phyloP scores from a whole-genome alignment of 768 basidiomycete species.

The Trichaptum fuscoviolaceum region DNA sequence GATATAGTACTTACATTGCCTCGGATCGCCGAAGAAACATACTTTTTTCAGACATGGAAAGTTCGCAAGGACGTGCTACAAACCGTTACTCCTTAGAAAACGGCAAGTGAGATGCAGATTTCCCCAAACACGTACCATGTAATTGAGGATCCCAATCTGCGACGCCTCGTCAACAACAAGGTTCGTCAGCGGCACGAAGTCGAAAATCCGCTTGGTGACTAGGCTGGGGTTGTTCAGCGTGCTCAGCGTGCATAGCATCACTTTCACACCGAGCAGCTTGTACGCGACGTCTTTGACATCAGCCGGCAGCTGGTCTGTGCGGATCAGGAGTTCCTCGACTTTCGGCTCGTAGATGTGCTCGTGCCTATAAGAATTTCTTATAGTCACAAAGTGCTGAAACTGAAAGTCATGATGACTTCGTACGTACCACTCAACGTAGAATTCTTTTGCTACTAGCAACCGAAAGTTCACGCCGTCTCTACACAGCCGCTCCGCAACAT shows the following conservation, averaged over 20 bases:
- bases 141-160: constrained; percentile 44
- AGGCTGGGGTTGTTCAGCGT: constrained; percentile 44
- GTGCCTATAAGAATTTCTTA: constrained; percentile 33
- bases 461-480: constrained; percentile 34
- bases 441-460: constrained; percentile 43
- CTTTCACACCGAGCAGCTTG: constrained; percentile 24
- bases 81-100: not conserved
- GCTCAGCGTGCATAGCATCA: constrained; percentile 44
- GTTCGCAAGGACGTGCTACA: constrained; percentile 39
- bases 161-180: constrained; percentile 56
- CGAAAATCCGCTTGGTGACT: constrained; percentile 26
- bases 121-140: constrained; percentile 31
- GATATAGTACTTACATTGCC: constrained; percentile 47
- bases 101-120: not conserved
- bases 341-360: constrained; percentile 37
- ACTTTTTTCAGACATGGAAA: constrained; percentile 37
- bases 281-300: constrained; percentile 19
- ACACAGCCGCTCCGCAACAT: constrained; percentile 39
- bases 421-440: constrained; percentile 40
- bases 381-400: no score
- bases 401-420: not conserved
- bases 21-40: constrained; percentile 51
- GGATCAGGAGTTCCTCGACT: constrained; percentile 31
- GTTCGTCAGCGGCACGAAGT: constrained; percentile 35
- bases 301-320: constrained; percentile 37